These are phyloP conservation scores for Calocybe gambosa DNA, from an alignment of 1,284 basidiomycete species.

Conservation along the genomic window DNA sequence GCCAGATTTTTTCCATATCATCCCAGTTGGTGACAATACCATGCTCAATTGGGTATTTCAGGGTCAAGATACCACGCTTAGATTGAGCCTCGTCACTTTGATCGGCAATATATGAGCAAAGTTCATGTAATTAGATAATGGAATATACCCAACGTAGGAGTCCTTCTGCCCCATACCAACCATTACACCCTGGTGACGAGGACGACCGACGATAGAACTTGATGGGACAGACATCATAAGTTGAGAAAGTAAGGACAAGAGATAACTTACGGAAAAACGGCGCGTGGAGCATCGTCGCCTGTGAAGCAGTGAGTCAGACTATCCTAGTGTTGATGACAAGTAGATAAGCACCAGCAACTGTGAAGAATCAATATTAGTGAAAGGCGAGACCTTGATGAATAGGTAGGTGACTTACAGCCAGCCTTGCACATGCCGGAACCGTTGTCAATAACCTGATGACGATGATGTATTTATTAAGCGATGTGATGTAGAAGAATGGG, in stretches of 20 bases:
- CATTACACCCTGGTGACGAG: conserved; percentile 92
- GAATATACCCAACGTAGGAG: conserved; percentile 74
- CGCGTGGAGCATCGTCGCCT: conserved; percentile 69
- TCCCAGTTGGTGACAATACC: conserved; percentile 96
- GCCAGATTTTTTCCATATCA: conserved; percentile 96
- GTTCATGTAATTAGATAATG: conserved; percentile 2
- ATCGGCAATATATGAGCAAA: conserved; percentile 2
- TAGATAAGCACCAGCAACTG: conserved; percentile 43
- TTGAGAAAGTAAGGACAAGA: conserved; percentile 3
- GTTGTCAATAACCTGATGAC: conserved; percentile 75
- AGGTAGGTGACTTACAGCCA: conserved; percentile 57
- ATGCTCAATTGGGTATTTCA: conserved; percentile 83
- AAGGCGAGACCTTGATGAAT: conserved; percentile 11
- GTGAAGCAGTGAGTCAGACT: conserved; percentile 14
- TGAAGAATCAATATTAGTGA: conserved; percentile 13
- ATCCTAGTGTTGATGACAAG: conserved; percentile 1
- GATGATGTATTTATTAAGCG: neutral
- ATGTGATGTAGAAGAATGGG: neutral
- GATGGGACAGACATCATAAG: neutral
- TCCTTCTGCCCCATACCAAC: conserved; percentile 86
- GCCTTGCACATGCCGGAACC: conserved; percentile 92
- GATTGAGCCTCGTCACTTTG: conserved; percentile 86
- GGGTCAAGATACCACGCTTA: conserved; percentile 91
- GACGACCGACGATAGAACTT: conserved; percentile 87
- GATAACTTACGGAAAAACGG: conserved; percentile 58